A percentile compares a stretch with the other conserved stretches of the same genome.
Evolutionary conservation across 768 basidiomycete genomes (phyloP).

Genomic region (Galerina marginata): DNA sequence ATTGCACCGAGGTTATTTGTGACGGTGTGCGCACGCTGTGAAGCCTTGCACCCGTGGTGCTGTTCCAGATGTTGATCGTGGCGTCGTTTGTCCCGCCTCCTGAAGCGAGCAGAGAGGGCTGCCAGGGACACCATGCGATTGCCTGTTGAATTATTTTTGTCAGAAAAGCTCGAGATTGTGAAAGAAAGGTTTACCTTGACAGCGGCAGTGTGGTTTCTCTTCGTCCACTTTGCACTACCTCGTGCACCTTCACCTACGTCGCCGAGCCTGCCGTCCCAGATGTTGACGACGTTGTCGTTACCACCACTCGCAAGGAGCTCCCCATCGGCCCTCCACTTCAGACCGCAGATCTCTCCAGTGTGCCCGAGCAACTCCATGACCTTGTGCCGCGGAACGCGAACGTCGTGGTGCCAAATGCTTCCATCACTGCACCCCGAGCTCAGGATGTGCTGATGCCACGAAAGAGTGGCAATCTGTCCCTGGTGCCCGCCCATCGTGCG

Average conservation of each 20-base stretch:
- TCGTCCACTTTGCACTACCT: constrained; percentile 85
- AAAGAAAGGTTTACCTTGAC: constrained; percentile 58
- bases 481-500: constrained; percentile 92
- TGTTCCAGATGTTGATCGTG: constrained; percentile 89
- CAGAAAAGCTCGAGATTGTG: too few species aligned
- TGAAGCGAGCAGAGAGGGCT: constrained; percentile 85
- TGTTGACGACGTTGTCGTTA: constrained; percentile 97
- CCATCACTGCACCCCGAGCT: constrained; percentile 92
- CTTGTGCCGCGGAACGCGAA: constrained; percentile 85
- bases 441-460: constrained; percentile 88
- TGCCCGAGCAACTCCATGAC: constrained; percentile 92
- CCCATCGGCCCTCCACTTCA: constrained; percentile 89
- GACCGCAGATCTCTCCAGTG: constrained; percentile 89
- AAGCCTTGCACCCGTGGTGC: constrained; percentile 88
- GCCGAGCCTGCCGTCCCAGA: constrained; percentile 89
- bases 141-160: constrained; percentile 55
- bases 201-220: constrained; percentile 89
- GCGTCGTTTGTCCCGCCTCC: constrained; percentile 97
- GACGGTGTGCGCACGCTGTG: constrained; percentile 87
- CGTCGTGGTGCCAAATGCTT: constrained; percentile 96
- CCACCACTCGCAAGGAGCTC: constrained; percentile 93
- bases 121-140: constrained; percentile 98
- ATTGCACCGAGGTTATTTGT: constrained; percentile 92
- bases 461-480: constrained; percentile 81
- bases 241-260: constrained; percentile 56